Evolutionary conservation across 371 early-diverging fungal species (phyloP), one percentile per base, ranked within the genome.

Genomic region (Batkoa obscura): DNA sequence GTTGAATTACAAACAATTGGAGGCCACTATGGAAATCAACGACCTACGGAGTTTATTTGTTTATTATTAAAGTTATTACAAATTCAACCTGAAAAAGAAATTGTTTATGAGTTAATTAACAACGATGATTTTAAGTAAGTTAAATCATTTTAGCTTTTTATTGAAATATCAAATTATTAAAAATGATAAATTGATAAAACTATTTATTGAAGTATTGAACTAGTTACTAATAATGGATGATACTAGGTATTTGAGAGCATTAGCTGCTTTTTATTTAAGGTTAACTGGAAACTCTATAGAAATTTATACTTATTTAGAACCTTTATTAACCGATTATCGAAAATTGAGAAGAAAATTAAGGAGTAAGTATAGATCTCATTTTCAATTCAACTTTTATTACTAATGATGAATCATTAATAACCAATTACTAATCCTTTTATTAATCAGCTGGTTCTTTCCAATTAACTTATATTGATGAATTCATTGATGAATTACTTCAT

Each of bases 1-100:
- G 84, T 83, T 12, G 77, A 73, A 12, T 68, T 96, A 3, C 68
- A 65, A 1, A 69, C 64, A 45, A 80, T 96, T 58, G 95, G 95
- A 31, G 93, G 95, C 2, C 76, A 78, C 57, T 90, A 74, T 62
- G 94, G 88, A 2, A 78, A 76, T 58, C 84, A 86, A 57, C 76
- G 76, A 59, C 94, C 97, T 2, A 88, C 90, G 5, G 83, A 84
- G 58, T 96, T 96, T 62, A 65, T 94, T 31, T 94, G 94, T 60
- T 73, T 94, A 12, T 66, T 76, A 1, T 73, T 94, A 32, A 94
- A 92, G 63, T 67, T 94, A 57, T 72, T 95, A 9, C 90, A 94
- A 64, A 67, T 95, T 9, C 86, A 90, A 62, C 97, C 97, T 4
- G 80, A 83, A 51, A 75, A 76, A 50, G 83, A 85, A 12, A 95